Evolutionary conservation across 2,329 filamentous ascomycete genomes (phyloP).

Genomic region (Emmonsiellopsis sp.): DNA sequence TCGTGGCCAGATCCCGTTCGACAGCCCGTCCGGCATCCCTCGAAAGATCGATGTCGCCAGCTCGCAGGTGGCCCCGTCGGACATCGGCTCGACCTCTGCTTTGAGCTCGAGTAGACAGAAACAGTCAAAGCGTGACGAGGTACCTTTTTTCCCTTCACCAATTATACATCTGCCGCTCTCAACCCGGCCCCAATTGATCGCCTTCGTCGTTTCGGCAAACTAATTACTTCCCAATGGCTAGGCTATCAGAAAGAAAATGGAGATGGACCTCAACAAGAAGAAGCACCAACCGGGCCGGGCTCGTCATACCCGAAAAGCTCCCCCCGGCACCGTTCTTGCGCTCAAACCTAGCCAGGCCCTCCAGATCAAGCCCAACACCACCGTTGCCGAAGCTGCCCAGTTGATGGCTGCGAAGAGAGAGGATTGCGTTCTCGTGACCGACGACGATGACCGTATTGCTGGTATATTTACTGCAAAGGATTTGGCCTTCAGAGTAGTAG

Average conservation of each 20-base stretch:
- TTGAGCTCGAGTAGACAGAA: slow-evolving; percentile 93
- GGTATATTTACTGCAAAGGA: slow-evolving; percentile 99
- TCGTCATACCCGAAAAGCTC: slow-evolving; percentile 82
- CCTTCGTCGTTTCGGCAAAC: slow-evolving; percentile 5
- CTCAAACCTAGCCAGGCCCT: slow-evolving; percentile 91
- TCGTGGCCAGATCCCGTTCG: slow-evolving; percentile 46
- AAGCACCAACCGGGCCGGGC: slow-evolving; percentile 66
- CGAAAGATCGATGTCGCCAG: slow-evolving; percentile 46
- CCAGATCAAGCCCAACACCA: slow-evolving; percentile 92
- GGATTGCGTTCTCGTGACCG: slow-evolving; percentile 94
- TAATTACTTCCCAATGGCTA: slow-evolving; percentile 32
- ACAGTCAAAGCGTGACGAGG: slow-evolving; percentile 97
- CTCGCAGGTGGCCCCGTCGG: slow-evolving; percentile 37
- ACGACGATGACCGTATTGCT: slow-evolving; percentile 94
- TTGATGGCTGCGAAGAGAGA: slow-evolving; percentile 98
- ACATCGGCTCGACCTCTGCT: slow-evolving; percentile 51
- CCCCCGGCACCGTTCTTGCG: slow-evolving; percentile 89
- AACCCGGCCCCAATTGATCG: neutral
- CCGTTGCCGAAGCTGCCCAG: slow-evolving; percentile 91
- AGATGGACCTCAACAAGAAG: slow-evolving; percentile 97
- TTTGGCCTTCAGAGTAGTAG: slow-evolving; percentile 92
- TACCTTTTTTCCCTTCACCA: slow-evolving; percentile 32
- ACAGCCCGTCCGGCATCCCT: slow-evolving; percentile 52
- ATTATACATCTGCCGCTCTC: slow-evolving; percentile 1
- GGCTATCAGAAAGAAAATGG: slow-evolving; percentile 95